Percentiles rank a stretch among this genome's conserved stretches.
Evolutionary conservation across 495 filamentous ascomycete genomes (phyloP).

Genomic region (Annulohypoxylon maeteangense): DNA sequence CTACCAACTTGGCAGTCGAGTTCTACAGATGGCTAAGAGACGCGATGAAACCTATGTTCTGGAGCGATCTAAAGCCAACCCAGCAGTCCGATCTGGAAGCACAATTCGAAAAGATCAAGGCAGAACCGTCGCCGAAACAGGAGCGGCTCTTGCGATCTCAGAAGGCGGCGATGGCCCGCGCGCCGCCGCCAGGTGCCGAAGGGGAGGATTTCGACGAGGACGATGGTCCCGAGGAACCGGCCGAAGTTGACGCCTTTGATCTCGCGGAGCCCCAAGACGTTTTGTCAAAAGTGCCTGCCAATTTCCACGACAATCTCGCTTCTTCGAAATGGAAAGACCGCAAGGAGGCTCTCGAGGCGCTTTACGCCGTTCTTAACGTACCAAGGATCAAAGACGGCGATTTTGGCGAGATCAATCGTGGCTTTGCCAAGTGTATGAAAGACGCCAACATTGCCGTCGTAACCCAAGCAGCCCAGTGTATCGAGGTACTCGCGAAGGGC

Average conservation of each 20-base stretch:
- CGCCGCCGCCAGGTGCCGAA: constrained; percentile 65
- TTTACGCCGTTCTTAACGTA: constrained; percentile 80
- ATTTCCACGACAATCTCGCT: constrained; percentile 81
- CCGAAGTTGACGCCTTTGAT: constrained; percentile 83
- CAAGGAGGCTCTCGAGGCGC: constrained; percentile 90
- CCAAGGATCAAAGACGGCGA: constrained; percentile 92
- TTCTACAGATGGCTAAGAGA: constrained; percentile 97
- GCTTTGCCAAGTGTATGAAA: constrained; percentile 95
- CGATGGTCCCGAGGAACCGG: constrained; percentile 73
- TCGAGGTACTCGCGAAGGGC: constrained; percentile 91
- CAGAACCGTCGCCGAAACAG: constrained; percentile 88
- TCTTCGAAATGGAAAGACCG: constrained; percentile 99
- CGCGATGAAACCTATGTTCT: constrained; percentile 98
- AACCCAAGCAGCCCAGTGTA: constrained; percentile 91
- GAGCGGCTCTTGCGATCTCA: constrained; percentile 89
- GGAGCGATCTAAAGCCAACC: constrained; percentile 92
- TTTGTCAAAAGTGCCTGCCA: constrained; percentile 80
- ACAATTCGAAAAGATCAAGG: constrained; percentile 90
- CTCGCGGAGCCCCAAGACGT: constrained; percentile 92
- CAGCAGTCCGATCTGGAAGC: constrained; percentile 96
- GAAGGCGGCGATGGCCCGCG: constrained; percentile 79
- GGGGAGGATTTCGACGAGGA: constrained; percentile 68
- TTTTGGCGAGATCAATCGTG: constrained; percentile 83
- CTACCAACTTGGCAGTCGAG: constrained; percentile 90
- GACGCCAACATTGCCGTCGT: constrained; percentile 98